Base-by-base conservation (phyloP, 768 basidiomycete species). In the Kwoniella bestiolae region DNA sequence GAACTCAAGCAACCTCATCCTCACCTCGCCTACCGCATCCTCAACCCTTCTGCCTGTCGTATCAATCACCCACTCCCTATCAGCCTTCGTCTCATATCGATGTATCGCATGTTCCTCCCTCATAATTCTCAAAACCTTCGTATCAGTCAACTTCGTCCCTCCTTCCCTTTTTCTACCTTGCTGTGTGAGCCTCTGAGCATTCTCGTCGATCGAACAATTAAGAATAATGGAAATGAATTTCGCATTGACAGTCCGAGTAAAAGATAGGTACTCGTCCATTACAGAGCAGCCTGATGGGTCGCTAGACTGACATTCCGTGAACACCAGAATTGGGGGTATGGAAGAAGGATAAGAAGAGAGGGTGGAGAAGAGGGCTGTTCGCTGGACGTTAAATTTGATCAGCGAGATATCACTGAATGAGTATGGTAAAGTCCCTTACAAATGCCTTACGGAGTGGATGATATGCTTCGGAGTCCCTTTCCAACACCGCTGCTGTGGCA, bases 261-360 rank as follows among this genome's bases (percentile, higher is more conserved):
- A 58, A 2, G 41, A 38, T 21, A 66, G 60, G 47, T 66, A 70
- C 47, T 70, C 69, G 29, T 8, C 0, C 65, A 67, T 66, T 8
- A 65, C 49, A 3, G 25, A 25, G 5, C 8, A 2, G 4, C 63
- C 66, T 9, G 12, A 2, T 7, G 32, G 11, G 18, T 50, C 41
- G 56, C n/a, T 44, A 2, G 51, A 23, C 28, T 66, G 69, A 26
- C 31, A 32, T 38, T 70, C 69, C 23, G 69, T 70, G 51, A 70
- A 70, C 9, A 70, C 56, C 25, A 63, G 31, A 8, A 57, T 59
- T 3, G 26, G 58, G 0, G 38, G 38, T 2, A 31, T 29, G 14
- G 47, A 23, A 7, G 14, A 16, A 18, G 28, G 34, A 16, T 57
- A 44, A 3, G n/a, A 11, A 3, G 29, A 23, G 1, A 35, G 35